Percentiles rank a stretch among this genome's conserved stretches.
These are phyloP conservation scores for Xylariomycetidae sp. DNA, from an alignment of 2,329 filamentous ascomycete species.

Conservation along the genomic window DNA sequence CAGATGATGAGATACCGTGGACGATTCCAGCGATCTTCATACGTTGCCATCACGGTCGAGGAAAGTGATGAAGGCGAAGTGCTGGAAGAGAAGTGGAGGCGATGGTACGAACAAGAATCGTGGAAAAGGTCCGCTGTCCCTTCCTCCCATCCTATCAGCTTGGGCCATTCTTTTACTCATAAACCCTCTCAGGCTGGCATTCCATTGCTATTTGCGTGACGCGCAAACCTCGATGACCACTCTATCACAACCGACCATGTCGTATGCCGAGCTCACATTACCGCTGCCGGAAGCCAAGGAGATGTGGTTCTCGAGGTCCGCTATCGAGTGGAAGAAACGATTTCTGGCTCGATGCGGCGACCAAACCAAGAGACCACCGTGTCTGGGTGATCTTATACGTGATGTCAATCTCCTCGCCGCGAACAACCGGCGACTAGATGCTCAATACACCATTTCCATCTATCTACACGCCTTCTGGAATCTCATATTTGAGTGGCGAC, in stretches of 20 bases:
- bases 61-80: constrained; percentile 50
- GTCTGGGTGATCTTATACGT: constrained; percentile 51
- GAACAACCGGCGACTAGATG: constrained; percentile 48
- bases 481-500: constrained; percentile 61
- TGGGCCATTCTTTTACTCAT: neutral
- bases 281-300: constrained; percentile 58
- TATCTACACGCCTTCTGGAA: constrained; percentile 63
- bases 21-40: constrained; percentile 53
- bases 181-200: constrained; percentile 45
- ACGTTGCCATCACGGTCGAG: constrained; percentile 45
- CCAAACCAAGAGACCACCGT: constrained; percentile 41
- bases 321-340: constrained; percentile 59
- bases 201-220: constrained; percentile 62
- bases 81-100: constrained; percentile 60
- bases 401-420: constrained; percentile 48
- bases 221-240: constrained; percentile 64
- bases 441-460: constrained; percentile 52
- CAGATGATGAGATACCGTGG: constrained; percentile 53
- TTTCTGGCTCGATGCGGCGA: constrained; percentile 42
- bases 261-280: constrained; percentile 64
- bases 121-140: constrained; percentile 50
- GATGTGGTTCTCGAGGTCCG: constrained; percentile 62
- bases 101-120: constrained; percentile 60
- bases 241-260: constrained; percentile 59
- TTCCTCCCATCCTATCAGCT: no score